A percentile compares a stretch with the other conserved stretches of the same genome.
Evolutionary conservation across 169 alveolate genomes (phyloP).

Genomic region (Besnoitia besnoiti): DNA sequence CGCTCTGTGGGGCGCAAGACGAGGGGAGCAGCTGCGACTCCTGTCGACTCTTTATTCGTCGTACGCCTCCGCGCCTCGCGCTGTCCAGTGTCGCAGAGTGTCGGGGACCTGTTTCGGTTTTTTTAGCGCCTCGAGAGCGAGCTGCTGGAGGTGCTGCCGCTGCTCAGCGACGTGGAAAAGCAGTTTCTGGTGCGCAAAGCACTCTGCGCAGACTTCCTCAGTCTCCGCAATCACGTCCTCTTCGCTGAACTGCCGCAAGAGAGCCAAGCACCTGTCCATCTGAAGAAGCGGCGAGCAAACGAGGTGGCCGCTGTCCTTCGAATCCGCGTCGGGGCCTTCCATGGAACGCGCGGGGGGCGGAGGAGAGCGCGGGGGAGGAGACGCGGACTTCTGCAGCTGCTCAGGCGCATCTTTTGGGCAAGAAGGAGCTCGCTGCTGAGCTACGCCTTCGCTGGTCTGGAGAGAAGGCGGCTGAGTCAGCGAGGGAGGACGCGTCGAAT

Average conservation of each 20-base stretch:
- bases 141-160: conserved; percentile 53
- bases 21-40: too few relatives aligned
- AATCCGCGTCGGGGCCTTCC: not conserved
- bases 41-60: too few relatives aligned
- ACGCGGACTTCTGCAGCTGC: too few relatives aligned
- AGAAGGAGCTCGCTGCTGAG: too few relatives aligned
- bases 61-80: not conserved
- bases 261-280: not conserved
- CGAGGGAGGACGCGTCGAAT: too few relatives aligned
- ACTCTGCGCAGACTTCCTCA: conserved; percentile 40
- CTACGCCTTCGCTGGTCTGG: too few relatives aligned
- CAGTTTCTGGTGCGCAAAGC: conserved; percentile 45
- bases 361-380: too few relatives aligned
- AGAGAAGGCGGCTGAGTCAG: too few relatives aligned
- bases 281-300: conserved; percentile 17
- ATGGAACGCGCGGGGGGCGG: too few relatives aligned
- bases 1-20: too few relatives aligned
- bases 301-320: not conserved
- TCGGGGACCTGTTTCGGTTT: conserved; percentile 50
- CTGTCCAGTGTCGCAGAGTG: conserved; percentile 51
- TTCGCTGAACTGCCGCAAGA: not conserved
- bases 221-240: conserved; percentile 16
- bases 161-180: conserved; percentile 41
- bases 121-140: conserved; percentile 11
- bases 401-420: too few relatives aligned